Evolutionary conservation across 2,329 filamentous ascomycete species (phyloP).

Genomic region (Botrytis squamosa): DNA sequence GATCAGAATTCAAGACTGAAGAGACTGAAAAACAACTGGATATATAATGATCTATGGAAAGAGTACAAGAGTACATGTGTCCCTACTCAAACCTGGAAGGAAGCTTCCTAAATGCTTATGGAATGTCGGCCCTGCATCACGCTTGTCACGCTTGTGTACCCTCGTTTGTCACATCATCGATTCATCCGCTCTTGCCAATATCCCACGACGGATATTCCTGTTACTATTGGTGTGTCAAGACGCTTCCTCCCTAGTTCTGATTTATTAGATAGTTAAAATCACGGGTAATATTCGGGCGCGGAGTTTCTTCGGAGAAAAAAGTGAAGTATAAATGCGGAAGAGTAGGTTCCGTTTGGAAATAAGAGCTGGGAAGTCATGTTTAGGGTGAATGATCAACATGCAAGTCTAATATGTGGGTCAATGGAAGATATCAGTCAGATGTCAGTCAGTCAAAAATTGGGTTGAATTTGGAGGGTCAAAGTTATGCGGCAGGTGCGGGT

Average conservation of each 20-base stretch:
- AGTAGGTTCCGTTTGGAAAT: background rate
- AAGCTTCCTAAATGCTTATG: background rate
- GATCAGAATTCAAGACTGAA: background rate
- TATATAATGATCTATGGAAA: background rate
- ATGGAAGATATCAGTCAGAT: background rate
- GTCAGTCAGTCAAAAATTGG: background rate
- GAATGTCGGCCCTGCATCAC: background rate
- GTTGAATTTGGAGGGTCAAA: no score
- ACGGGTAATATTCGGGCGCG: constrained; percentile 2
- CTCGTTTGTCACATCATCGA: background rate
- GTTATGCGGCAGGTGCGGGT: background rate
- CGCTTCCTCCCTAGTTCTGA: background rate
- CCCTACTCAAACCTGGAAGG: background rate
- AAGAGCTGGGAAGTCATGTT: background rate
- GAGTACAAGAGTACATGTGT: background rate
- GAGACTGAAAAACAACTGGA: background rate
- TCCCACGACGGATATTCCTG: background rate
- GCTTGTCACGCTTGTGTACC: background rate
- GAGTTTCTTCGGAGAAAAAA: background rate
- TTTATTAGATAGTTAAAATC: no score
- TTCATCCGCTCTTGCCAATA: background rate
- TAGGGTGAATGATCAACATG: background rate
- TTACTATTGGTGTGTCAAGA: background rate
- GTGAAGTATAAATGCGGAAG: background rate
- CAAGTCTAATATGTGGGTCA: constrained; percentile 1